Evolutionary conservation across 2,329 filamentous ascomycete species (phyloP).

Genomic region (Paecilomyces niveus): DNA sequence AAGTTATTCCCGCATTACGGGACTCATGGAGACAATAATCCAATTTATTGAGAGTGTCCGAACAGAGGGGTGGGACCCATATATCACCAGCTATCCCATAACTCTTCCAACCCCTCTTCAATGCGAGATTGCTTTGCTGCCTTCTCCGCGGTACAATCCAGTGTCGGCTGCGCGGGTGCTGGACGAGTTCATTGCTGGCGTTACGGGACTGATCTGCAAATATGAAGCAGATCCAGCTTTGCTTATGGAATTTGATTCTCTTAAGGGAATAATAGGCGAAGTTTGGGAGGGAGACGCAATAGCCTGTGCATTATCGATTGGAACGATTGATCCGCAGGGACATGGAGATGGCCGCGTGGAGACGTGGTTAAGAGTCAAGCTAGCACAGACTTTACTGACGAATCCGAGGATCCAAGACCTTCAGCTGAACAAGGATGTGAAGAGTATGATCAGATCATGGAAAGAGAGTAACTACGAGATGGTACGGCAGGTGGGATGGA

Average conservation of each 20-base stretch:
- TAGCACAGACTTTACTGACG: neutral
- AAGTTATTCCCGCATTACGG: neutral
- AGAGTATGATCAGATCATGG: neutral
- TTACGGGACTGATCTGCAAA: neutral
- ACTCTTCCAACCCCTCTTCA: neutral
- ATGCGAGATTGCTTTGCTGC: neutral
- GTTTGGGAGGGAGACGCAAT: neutral
- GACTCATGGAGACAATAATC: neutral
- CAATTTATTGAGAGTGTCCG: slow-evolving; percentile 10
- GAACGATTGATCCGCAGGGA: neutral
- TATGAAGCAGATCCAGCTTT: neutral
- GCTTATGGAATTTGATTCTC: neutral
- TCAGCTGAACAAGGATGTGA: neutral
- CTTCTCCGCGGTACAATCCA: neutral
- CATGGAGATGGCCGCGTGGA: neutral
- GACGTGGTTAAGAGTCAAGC: neutral
- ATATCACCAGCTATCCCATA: neutral
- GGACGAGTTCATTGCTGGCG: neutral
- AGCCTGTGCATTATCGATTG: neutral
- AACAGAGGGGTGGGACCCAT: neutral
- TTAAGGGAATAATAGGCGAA: neutral
- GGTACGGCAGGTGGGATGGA: slow-evolving; percentile 1
- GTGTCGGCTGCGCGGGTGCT: neutral
- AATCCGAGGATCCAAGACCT: neutral
- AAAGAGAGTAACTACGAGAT: neutral